These are phyloP conservation scores for Eucalyptus pumila DNA, from an alignment of 345 rosid genomes.

Conservation along the genomic window DNA sequence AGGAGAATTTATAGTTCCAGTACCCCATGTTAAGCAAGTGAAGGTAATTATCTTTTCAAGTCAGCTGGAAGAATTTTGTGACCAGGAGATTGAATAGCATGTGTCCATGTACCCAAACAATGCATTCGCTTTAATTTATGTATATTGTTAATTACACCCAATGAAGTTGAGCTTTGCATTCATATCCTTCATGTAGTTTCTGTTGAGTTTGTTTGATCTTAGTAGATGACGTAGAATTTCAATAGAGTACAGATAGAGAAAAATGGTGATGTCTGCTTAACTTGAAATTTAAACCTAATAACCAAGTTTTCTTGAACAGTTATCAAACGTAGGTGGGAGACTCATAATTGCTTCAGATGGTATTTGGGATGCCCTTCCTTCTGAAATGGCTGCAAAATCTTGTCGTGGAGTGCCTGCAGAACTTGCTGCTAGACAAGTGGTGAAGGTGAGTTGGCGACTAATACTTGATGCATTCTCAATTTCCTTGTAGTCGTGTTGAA, in stretches of 20 bases:
- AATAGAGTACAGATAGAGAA: neutral
- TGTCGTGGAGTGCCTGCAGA: slow-evolving; percentile 81
- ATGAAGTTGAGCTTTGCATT: neutral
- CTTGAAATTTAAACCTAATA: neutral
- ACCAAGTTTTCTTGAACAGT: slow-evolving; percentile 12
- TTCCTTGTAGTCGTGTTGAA: neutral
- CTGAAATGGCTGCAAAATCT: slow-evolving; percentile 60
- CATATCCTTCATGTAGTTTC: neutral
- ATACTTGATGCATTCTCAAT: neutral
- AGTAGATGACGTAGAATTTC: neutral
- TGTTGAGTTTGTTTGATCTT: neutral
- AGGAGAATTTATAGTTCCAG: slow-evolving; percentile 87
- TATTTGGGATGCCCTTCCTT: slow-evolving; percentile 82
- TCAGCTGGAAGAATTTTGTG: neutral
- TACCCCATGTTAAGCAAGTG: slow-evolving; percentile 89
- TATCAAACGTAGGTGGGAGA: slow-evolving; percentile 78
- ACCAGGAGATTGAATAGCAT: neutral
- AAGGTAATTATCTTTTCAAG: slow-evolving; percentile 24
- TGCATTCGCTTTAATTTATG: neutral
- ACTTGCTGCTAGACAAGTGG: slow-evolving; percentile 86
- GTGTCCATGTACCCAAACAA: neutral
- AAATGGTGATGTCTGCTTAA: neutral
- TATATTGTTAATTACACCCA: neutral
- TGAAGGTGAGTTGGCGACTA: slow-evolving; percentile 39
- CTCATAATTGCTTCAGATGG: slow-evolving; percentile 94